Conservation (phyloP, 352 stramenopile species). For the Phytophthora macrochlamydospora region DNA sequence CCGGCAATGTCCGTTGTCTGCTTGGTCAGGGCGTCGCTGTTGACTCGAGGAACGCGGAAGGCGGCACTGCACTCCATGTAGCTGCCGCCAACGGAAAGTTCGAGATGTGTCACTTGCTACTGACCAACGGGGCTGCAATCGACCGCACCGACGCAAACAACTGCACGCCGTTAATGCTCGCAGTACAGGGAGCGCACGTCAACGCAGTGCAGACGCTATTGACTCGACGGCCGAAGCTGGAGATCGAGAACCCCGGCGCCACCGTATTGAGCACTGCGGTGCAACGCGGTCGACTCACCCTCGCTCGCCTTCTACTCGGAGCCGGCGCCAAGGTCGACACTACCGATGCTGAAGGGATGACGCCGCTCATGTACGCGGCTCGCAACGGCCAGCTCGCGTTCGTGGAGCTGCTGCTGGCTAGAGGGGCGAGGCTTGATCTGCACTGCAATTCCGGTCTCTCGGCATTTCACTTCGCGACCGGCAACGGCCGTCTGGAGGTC, state of each 20-base stretch:
- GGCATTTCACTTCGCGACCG: slow-evolving; percentile 25
- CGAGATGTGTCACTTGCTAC: slow-evolving; percentile 22
- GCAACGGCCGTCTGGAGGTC: slow-evolving; percentile 26
- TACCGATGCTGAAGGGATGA: slow-evolving; percentile 24
- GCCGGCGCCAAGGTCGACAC: slow-evolving; percentile 18
- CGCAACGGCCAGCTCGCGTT: slow-evolving; percentile 25
- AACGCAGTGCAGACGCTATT: slow-evolving; percentile 19
- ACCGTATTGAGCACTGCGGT: slow-evolving; percentile 28
- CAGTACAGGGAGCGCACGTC: slow-evolving; percentile 16
- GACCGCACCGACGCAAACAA: slow-evolving; percentile 11
- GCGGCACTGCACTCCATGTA: slow-evolving; percentile 21
- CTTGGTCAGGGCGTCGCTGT: slow-evolving; percentile 25
- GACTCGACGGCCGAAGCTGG: slow-evolving; percentile 9
- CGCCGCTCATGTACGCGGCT: slow-evolving; percentile 28
- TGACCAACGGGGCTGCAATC: slow-evolving; percentile 22
- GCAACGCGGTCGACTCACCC: slow-evolving; percentile 18
- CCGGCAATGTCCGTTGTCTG: slow-evolving; percentile 28
- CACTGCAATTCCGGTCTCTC: slow-evolving; percentile 15
- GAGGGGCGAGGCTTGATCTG: slow-evolving; percentile 14
- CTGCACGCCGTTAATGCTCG: slow-evolving; percentile 32
- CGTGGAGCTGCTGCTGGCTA: slow-evolving; percentile 23
- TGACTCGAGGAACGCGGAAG: slow-evolving; percentile 11
- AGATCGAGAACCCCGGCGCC: slow-evolving; percentile 17
- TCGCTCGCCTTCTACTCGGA: slow-evolving; percentile 19
- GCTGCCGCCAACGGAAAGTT: slow-evolving; percentile 12